Percentiles rank a stretch among this genome's conserved stretches.
Conservation (phyloP, 768 basidiomycete species). For the Daedaleopsis sinensis region DNA sequence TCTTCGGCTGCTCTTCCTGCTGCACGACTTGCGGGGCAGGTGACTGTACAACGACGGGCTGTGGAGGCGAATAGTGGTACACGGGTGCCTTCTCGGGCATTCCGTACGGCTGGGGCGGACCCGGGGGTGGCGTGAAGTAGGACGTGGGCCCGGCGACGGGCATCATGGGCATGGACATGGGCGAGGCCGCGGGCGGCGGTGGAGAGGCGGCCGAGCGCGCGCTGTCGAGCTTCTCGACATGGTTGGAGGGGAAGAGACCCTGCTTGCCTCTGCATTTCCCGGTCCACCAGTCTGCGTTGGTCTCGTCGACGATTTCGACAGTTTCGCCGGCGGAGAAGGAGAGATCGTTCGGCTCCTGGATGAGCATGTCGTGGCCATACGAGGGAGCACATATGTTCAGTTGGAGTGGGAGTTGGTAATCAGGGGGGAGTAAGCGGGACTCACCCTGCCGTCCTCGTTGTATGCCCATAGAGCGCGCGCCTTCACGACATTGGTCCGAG, state of each 20-base stretch:
- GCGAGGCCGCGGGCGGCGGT: conserved; percentile 10
- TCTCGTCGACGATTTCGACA: conserved; percentile 78
- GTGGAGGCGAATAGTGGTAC: conserved; percentile 33
- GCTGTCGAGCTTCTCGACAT: conserved; percentile 61
- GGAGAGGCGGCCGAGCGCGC: conserved; percentile 21
- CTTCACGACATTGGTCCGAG: conserved; percentile 26
- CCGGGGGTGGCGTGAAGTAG: conserved; percentile 17
- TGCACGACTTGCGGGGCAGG: conserved; percentile 41
- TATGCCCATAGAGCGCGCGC: conserved; percentile 70
- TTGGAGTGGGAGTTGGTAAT: neutral
- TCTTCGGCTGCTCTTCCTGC: conserved; percentile 47
- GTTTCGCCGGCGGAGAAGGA: conserved; percentile 76
- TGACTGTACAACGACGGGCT: conserved; percentile 25
- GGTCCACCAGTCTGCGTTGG: conserved; percentile 88
- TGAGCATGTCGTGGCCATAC: neutral
- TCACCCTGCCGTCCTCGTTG: conserved; percentile 58
- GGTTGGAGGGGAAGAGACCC: conserved; percentile 78
- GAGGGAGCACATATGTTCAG: neutral
- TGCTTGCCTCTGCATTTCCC: conserved; percentile 64
- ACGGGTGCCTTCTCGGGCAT: conserved; percentile 36
- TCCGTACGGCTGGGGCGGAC: conserved; percentile 42
- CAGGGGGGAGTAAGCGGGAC: conserved; percentile 16
- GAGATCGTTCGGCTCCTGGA: conserved; percentile 77
- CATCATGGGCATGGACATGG: conserved; percentile 1
- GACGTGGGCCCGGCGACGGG: neutral